Percentiles rank a stretch among this genome's conserved stretches.
Conservation (phyloP, 352 stramenopile genomes). For the Phytopythium sindhum region DNA sequence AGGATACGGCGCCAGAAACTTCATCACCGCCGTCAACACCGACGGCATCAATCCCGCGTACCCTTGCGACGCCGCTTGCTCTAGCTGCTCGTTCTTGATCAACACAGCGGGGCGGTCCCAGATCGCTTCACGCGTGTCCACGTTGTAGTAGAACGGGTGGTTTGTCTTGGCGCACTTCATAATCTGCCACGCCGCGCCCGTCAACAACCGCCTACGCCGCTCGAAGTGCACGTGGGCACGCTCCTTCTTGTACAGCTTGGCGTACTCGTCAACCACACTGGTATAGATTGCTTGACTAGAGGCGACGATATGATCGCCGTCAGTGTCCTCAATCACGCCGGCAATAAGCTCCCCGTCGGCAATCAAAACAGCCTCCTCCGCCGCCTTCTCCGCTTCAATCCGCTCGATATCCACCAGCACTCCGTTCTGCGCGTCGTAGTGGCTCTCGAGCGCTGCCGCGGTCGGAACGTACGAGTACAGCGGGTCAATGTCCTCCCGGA, state of each 20-base stretch:
- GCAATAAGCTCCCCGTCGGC: conserved; percentile 68
- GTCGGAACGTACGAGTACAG: conserved; percentile 77
- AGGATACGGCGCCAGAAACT: conserved; percentile 73
- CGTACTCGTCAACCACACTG: conserved; percentile 28
- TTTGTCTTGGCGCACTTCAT: conserved; percentile 61
- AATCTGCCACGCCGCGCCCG: conserved; percentile 52
- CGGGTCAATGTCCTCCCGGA: conserved; percentile 91
- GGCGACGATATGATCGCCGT: conserved; percentile 1
- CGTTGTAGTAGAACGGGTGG: conserved; percentile 94
- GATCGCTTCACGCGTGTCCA: conserved; percentile 90
- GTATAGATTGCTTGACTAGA: neutral
- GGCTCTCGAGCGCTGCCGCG: conserved; percentile 61
- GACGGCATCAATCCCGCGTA: conserved; percentile 81
- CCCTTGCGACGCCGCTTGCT: conserved; percentile 45
- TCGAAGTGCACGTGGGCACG: conserved; percentile 54
- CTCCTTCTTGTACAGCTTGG: conserved; percentile 56
- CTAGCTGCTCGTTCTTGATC: conserved; percentile 85
- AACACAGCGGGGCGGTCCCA: conserved; percentile 92
- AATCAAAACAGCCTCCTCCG: conserved; percentile 58
- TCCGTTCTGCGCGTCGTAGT: conserved; percentile 16
- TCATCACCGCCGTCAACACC: conserved; percentile 79
- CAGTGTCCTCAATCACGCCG: conserved; percentile 27
- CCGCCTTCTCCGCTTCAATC: conserved; percentile 59
- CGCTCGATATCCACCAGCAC: conserved; percentile 52
- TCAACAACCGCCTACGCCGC: conserved; percentile 49